Evolutionary conservation across 257 asterid genomes (phyloP).

Genomic region (Fraxinus americana): DNA sequence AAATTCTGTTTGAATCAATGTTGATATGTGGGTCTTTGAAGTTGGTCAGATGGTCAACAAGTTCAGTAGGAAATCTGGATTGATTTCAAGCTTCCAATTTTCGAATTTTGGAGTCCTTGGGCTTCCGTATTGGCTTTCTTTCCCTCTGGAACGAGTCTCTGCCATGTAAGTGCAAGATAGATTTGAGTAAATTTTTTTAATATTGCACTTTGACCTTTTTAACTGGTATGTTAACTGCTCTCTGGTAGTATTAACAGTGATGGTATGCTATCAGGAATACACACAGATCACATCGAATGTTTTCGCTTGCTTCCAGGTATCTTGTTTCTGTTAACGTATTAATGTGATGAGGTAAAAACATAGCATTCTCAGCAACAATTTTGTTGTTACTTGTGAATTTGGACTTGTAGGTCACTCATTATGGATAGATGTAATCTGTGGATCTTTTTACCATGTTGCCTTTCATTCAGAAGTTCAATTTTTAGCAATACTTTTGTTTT

Average conservation of each 20-base stretch:
- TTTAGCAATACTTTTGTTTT: too few relatives aligned
- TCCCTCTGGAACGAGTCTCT: constrained; percentile 66
- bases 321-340: constrained; percentile 13
- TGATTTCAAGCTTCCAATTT: constrained; percentile 50
- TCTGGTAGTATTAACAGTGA: constrained; percentile 42
- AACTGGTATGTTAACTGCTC: constrained; percentile 23
- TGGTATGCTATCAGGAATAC: constrained; percentile 40
- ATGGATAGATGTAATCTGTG: background rate
- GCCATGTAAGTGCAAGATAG: constrained; percentile 50
- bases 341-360: background rate
- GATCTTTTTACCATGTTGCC: too few relatives aligned
- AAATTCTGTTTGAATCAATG: constrained; percentile 25
- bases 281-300: constrained; percentile 54
- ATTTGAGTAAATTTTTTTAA: background rate
- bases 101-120: constrained; percentile 83
- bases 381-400: constrained; percentile 10
- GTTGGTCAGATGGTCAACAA: constrained; percentile 75
- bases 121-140: constrained; percentile 85
- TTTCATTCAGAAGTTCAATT: too few relatives aligned
- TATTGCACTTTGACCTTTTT: constrained; percentile 26
- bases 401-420: constrained; percentile 5
- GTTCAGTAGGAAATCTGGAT: constrained; percentile 54
- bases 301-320: constrained; percentile 81
- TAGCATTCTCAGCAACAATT: background rate
- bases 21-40: constrained; percentile 44